A percentile compares a stretch with the other conserved stretches of the same genome.
Evolutionary conservation across 306 rosid genomes (phyloP).

Genomic region (Glycine soja): DNA sequence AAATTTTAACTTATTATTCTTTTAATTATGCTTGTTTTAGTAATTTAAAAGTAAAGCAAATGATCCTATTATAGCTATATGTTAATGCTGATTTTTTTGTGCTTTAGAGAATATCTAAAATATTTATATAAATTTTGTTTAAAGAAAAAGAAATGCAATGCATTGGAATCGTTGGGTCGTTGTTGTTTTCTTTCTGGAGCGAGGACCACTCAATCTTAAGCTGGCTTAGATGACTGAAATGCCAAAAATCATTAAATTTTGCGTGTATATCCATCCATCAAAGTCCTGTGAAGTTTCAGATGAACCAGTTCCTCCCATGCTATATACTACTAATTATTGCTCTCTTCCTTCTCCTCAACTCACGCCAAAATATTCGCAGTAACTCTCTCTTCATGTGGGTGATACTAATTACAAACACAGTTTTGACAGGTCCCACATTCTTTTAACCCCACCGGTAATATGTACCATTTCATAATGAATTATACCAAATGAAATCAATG

Average conservation of each 20-base stretch:
- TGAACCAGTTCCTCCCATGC: constrained; percentile 38
- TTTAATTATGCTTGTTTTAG: too few species aligned
- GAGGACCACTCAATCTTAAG: constrained; percentile 54
- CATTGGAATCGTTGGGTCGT: not conserved
- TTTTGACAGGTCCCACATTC: constrained; percentile 47
- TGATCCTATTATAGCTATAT: too few species aligned
- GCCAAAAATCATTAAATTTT: constrained; percentile 42
- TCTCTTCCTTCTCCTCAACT: constrained; percentile 12
- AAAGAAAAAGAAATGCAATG: not conserved
- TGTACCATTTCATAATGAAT: constrained; percentile 41
- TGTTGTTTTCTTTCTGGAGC: not conserved
- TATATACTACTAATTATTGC: constrained; percentile 39
- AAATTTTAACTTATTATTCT: too few species aligned
- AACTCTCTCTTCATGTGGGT: constrained; percentile 44
- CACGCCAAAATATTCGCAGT: constrained; percentile 53
- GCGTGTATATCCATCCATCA: constrained; percentile 45
- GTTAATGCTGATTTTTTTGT: too few species aligned
- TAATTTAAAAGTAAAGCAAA: too few species aligned
- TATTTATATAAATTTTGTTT: too few species aligned
- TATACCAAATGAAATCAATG: constrained; percentile 2
- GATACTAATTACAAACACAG: constrained; percentile 36
- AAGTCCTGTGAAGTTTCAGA: constrained; percentile 48
- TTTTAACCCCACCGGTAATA: constrained; percentile 47
- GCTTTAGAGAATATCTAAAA: too few species aligned
- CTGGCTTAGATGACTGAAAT: constrained; percentile 43